These are phyloP conservation scores for Colletotrichum tabaci DNA, from an alignment of 2,329 filamentous ascomycete species.

Conservation along the genomic window DNA sequence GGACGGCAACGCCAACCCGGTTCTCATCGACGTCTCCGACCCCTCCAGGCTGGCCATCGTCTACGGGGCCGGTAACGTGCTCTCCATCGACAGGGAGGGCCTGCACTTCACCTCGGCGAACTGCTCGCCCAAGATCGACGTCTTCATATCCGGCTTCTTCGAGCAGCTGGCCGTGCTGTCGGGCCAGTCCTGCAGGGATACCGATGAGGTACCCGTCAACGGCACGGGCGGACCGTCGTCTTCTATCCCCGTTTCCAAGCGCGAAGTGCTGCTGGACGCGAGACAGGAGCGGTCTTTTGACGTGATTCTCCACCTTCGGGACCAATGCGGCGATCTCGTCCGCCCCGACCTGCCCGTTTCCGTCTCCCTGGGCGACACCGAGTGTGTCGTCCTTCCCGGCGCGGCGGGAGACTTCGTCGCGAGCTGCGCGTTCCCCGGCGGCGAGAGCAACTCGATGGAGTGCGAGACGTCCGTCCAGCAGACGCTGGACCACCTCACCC, in stretches of 20 bases:
- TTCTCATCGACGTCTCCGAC: conserved; percentile 54
- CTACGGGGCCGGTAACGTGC: conserved; percentile 50
- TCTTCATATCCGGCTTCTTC: conserved; percentile 52
- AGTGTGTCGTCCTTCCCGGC: conserved; percentile 44
- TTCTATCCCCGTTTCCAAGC: background rate
- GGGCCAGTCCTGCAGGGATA: conserved; percentile 49
- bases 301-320: conserved; percentile 51
- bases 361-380: conserved; percentile 51
- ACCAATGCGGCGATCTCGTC: conserved; percentile 54
- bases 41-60: conserved; percentile 51
- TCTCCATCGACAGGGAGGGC: conserved; percentile 52
- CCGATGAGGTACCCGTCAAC: conserved; percentile 29
- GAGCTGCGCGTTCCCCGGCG: conserved; percentile 54
- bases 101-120: conserved; percentile 53
- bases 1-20: conserved; percentile 47
- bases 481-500: conserved; percentile 52
- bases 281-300: conserved; percentile 48
- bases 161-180: conserved; percentile 52
- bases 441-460: conserved; percentile 47
- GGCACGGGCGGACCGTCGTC: conserved; percentile 40
- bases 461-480: conserved; percentile 53
- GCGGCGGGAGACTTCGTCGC: conserved; percentile 45
- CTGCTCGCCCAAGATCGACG: conserved; percentile 53
- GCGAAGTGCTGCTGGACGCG: background rate
- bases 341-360: conserved; percentile 48